Conservation (phyloP, 306 rosid genomes). For the Prunus fruticosa region DNA sequence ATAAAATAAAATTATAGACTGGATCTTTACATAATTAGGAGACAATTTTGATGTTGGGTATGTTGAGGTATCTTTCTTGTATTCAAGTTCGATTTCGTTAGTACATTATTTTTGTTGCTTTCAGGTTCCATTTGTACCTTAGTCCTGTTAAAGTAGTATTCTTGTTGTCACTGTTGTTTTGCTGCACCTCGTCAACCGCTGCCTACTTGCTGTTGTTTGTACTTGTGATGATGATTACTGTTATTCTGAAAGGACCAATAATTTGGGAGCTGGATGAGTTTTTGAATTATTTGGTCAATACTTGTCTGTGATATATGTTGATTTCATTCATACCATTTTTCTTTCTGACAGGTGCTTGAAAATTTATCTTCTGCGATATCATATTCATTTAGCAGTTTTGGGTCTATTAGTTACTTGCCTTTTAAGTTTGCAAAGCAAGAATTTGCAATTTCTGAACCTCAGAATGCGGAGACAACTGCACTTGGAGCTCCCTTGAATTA, state of each 20-base stretch:
- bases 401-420: slow-evolving; percentile 30
- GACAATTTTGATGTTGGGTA: background rate
- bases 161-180: background rate
- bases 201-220: background rate
- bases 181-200: background rate
- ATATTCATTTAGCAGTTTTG: slow-evolving; percentile 32
- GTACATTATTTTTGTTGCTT: too few species aligned
- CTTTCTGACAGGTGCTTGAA: slow-evolving; percentile 59
- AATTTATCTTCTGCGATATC: slow-evolving; percentile 47
- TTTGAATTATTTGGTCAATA: background rate
- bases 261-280: background rate
- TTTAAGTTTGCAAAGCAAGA: slow-evolving; percentile 44
- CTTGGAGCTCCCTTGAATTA: slow-evolving; percentile 31
- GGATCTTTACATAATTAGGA: background rate
- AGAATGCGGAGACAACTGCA: slow-evolving; percentile 29
- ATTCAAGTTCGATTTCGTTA: too few species aligned
- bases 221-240: background rate
- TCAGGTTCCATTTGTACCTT: too few species aligned
- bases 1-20: background rate
- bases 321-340: slow-evolving; percentile 19
- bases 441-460: slow-evolving; percentile 30
- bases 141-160: too few species aligned
- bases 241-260: background rate
- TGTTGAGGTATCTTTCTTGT: background rate
- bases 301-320: background rate